These are phyloP conservation scores for Dictyophora rubrovolvata DNA, from an alignment of 768 basidiomycete genomes.

Conservation along the genomic window DNA sequence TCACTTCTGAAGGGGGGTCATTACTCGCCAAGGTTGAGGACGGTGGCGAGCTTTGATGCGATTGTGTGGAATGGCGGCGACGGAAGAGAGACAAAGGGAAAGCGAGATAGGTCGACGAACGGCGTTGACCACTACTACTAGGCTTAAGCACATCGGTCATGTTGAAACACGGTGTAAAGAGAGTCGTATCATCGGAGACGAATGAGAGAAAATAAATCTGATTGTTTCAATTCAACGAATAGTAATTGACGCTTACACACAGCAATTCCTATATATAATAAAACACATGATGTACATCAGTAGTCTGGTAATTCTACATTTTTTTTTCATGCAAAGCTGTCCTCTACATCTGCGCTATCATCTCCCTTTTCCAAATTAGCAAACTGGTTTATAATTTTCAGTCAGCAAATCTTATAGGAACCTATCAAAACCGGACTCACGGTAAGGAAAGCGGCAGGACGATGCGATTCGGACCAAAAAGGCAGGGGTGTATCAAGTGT, in stretches of 20 bases:
- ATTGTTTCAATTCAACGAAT: not conserved
- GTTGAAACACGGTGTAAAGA: not conserved
- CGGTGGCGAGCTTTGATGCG: not conserved
- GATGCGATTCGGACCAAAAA: conserved; percentile 95
- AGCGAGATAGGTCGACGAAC: not conserved
- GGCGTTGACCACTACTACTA: not conserved
- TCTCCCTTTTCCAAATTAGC: conserved; percentile 85
- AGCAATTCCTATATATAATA: not conserved
- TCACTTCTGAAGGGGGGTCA: not conserved
- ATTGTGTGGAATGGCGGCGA: not conserved
- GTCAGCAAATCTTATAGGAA: not conserved
- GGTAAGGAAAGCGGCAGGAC: conserved; percentile 88
- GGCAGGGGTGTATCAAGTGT: conserved; percentile 83
- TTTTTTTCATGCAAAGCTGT: conserved; percentile 66
- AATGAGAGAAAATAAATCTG: not conserved
- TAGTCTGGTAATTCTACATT: not conserved
- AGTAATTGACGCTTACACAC: not conserved
- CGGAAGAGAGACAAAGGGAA: not conserved
- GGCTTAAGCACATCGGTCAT: conserved; percentile 7
- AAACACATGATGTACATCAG: not conserved
- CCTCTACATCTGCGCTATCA: conserved; percentile 92
- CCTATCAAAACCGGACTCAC: conserved; percentile 33
- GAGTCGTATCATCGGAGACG: not conserved
- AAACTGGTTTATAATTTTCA: conserved; percentile 41
- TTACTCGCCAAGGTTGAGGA: not conserved